Base-by-base conservation (phyloP, 148 eudicot species). In the Amaranthus cruentus region DNA sequence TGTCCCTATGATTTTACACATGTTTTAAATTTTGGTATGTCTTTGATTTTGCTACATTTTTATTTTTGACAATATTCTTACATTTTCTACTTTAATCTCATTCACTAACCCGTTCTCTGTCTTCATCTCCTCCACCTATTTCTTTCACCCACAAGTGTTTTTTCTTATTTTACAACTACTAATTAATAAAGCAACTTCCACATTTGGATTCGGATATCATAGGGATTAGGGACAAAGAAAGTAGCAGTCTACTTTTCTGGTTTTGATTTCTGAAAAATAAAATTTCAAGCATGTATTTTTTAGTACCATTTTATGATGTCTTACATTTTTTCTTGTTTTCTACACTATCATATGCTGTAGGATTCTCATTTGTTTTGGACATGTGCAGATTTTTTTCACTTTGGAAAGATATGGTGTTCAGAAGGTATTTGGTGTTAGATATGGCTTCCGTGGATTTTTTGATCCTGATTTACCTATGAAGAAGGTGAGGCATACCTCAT, bases 391-490 rank as follows among this genome's bases (percentile, higher is more conserved):
- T 14, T 79, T 69, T 81, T 79, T 81, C 78, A 81, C 87, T 76
- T 83, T 84, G 56, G 87, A 84, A 77, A 81, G 84, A 71, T 84
- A 84, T 47, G 87, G 84, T 38, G 87, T 84, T 72, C 81, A 81
- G 48, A 81, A 81, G 67, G 68, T 84, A 71, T 79, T 84, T 58
- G 87, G 87, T 8, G 79, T 84, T 48, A 74, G 78, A 64, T 84
- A 84, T 71, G 87, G 87, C 48, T 74, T 81, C 28, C 87, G 87
- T 70, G 87, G 87, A 51, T 84, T 84, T 75, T 79, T 81, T 53
- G 84, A 84, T 53, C 84, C 83, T n/a, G 87, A 81, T 53, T 52
- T 84, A 68, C 87, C 87, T 28, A 70, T 81, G 84, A 79, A 73
- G 66, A 82, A 79, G 87, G 84, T 84, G 46, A 74, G 79, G 58